A percentile compares a stretch with the other conserved stretches of the same genome.
phyloP scores from a whole-genome alignment of 371 early-diverging fungal genomes.

The Haplosporangium sp. region DNA sequence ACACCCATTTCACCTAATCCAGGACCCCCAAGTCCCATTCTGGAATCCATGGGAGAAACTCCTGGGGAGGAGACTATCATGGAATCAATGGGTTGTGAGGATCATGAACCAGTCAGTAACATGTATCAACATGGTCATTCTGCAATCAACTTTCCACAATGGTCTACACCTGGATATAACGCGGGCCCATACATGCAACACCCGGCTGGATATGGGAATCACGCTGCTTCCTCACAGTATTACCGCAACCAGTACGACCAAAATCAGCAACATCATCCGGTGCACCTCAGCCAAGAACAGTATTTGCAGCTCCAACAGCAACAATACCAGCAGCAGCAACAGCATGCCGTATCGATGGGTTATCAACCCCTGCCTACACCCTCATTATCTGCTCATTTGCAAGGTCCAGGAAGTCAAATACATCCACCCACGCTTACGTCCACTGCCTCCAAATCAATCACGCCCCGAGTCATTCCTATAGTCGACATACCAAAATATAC shows the following conservation, averaged over 20 bases:
- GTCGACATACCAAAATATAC: slow-evolving; percentile 43
- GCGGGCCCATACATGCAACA: slow-evolving; percentile 18
- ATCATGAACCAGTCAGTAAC: slow-evolving; percentile 10
- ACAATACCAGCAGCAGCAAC: slow-evolving; percentile 35
- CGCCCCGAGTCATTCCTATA: slow-evolving; percentile 44
- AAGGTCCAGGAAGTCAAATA: background rate
- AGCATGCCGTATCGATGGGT: too few species aligned
- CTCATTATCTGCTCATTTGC: background rate
- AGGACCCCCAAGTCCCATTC: slow-evolving; percentile 26
- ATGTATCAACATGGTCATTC: slow-evolving; percentile 9
- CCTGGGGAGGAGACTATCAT: slow-evolving; percentile 17
- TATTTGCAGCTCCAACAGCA: slow-evolving; percentile 28
- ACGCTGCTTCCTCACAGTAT: slow-evolving; percentile 13
- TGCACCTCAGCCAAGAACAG: slow-evolving; percentile 34
- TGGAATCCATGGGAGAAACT: slow-evolving; percentile 53
- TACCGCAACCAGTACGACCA: slow-evolving; percentile 14
- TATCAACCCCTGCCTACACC: slow-evolving; percentile 1
- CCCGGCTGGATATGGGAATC: slow-evolving; percentile 20
- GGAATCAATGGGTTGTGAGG: slow-evolving; percentile 55
- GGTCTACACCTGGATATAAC: slow-evolving; percentile 25
- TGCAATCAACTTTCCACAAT: slow-evolving; percentile 1
- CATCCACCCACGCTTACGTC: slow-evolving; percentile 10
- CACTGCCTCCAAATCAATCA: slow-evolving; percentile 27
- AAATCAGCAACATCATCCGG: slow-evolving; percentile 13
- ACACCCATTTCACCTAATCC: slow-evolving; percentile 1